phyloP scores from a whole-genome alignment of 345 rosid species.

The Rhodamnia argentea region DNA sequence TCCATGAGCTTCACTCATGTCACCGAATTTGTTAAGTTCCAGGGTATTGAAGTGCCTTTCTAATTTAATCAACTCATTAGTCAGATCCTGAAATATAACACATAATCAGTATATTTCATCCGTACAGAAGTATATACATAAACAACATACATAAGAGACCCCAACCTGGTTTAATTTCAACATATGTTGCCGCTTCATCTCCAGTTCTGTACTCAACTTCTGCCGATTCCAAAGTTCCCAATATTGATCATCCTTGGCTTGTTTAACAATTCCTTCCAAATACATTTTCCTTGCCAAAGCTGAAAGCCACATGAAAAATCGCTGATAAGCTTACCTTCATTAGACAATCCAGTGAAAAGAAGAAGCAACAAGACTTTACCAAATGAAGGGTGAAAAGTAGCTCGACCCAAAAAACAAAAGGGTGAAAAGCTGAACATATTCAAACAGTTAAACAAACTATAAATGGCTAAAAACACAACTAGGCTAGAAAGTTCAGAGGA shows the following conservation, averaged over 20 bases:
- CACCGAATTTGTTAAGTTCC: conserved; percentile 75
- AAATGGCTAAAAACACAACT: not conserved
- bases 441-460: not conserved
- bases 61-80: conserved; percentile 69
- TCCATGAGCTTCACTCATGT: conserved; percentile 28
- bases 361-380: not conserved
- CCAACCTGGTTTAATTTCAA: conserved; percentile 58
- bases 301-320: conserved; percentile 24
- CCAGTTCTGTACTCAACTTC: conserved; percentile 77
- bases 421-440: not conserved
- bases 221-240: conserved; percentile 91
- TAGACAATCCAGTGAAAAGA: not conserved
- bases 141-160: not conserved
- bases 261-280: conserved; percentile 72
- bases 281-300: conserved; percentile 74
- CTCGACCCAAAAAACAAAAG: not conserved
- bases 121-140: not conserved
- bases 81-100: conserved; percentile 53
- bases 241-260: conserved; percentile 70
- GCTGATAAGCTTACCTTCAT: not conserved
- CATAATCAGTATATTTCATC: not conserved
- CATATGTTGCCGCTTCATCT: conserved; percentile 58
- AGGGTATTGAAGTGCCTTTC: conserved; percentile 85
- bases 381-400: not conserved
- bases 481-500: not conserved